Base-by-base conservation (phyloP, 1,139 yeast species). In the Saccharomyces hybrid region DNA sequence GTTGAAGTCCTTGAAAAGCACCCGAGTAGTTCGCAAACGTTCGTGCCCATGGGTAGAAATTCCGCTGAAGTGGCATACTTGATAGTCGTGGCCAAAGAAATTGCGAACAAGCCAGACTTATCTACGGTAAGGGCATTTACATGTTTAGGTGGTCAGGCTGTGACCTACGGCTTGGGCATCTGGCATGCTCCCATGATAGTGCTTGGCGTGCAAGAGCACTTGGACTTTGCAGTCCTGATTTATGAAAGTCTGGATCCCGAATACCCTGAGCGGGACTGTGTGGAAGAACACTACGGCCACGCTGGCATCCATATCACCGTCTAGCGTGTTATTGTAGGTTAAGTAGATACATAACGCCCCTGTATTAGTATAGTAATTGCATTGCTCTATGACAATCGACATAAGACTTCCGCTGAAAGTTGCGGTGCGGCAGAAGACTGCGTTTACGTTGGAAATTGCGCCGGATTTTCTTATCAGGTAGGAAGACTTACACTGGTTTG, bases 111-210 rank as follows among this genome's bases (percentile, higher is more conserved):
- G 46, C 96, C 97, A 0, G 87, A 85, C 58, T 78, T 83, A 7
- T 61, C 71, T 1, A 73, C 80, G 0, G 64, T 85, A 11, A 76
- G 74, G 59, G 96, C 96, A 0, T 91, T 89, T 63, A 61, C 82
- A 4, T 88, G 93, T 59, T 78, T 73, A 54, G 96, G 96, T 0
- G 85, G 87, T 67, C 96, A 89, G 66, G 88, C 96, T 0, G 87
- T 91, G 3, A 91, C 96, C 0, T 91, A 91, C 67, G 96, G 89
- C 0, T 81, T 81, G 0, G 95, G 78, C 48, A 54, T 61, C 58
- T 84, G 90, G 90, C 98, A 91, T 68, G 96, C 97, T 0, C 98
- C 98, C 1, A 91, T 91, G 97, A 85, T 91, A 44, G 93, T 88
- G 48, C 57, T 75, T 47, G 78, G 79, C 46, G 66, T 69, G 8